phyloP scores from a whole-genome alignment of 1,284 basidiomycete species.

The Sanguinoderma infundibulare region DNA sequence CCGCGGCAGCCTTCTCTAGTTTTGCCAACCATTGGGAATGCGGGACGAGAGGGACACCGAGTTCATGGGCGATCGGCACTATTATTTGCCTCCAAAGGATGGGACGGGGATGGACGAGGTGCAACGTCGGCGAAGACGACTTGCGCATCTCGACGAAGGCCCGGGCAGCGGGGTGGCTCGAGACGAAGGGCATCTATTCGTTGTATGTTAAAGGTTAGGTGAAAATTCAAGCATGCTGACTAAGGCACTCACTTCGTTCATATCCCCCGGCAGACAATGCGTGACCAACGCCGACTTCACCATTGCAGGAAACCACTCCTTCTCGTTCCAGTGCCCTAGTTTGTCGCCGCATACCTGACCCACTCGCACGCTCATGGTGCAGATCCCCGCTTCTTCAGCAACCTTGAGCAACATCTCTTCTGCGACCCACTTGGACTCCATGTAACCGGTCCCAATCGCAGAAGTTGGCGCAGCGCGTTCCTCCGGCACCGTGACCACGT shows the following conservation, averaged over 20 bases:
- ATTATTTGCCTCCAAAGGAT: slow-evolving; percentile 24
- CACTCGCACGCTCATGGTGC: slow-evolving; percentile 40
- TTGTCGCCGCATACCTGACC: slow-evolving; percentile 45
- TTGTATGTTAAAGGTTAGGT: too few relatives aligned
- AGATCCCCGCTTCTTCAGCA: slow-evolving; percentile 26
- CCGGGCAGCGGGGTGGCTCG: slow-evolving; percentile 23
- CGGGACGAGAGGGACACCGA: slow-evolving; percentile 25
- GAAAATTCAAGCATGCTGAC: background rate
- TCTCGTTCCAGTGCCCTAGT: slow-evolving; percentile 46
- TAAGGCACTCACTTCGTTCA: slow-evolving; percentile 16
- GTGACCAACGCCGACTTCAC: slow-evolving; percentile 37
- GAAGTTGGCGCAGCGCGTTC: slow-evolving; percentile 20
- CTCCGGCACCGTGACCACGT: slow-evolving; percentile 9
- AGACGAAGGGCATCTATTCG: slow-evolving; percentile 28
- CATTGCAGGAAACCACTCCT: slow-evolving; percentile 49
- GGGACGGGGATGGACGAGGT: slow-evolving; percentile 33
- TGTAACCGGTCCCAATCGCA: slow-evolving; percentile 41
- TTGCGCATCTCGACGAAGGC: slow-evolving; percentile 28
- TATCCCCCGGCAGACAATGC: slow-evolving; percentile 30
- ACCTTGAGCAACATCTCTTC: slow-evolving; percentile 34
- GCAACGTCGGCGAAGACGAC: slow-evolving; percentile 19
- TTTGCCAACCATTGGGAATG: slow-evolving; percentile 25
- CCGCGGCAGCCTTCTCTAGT: background rate
- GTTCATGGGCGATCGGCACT: slow-evolving; percentile 16
- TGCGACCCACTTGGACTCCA: slow-evolving; percentile 45